Evolutionary conservation across 345 rosid species (phyloP).

Genomic region (Diplotaxis tenuifolia): DNA sequence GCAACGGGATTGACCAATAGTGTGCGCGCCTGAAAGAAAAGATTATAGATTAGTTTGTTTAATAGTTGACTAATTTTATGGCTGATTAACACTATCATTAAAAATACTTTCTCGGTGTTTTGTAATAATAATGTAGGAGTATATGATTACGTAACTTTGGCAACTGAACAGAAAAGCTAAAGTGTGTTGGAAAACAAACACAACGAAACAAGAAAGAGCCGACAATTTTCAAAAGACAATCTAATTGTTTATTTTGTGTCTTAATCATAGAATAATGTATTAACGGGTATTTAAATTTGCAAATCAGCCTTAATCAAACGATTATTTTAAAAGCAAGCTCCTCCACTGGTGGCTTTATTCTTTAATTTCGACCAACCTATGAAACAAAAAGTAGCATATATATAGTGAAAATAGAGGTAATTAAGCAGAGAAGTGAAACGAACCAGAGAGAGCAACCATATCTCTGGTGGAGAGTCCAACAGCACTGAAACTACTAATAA

Average conservation of each 20-base stretch:
- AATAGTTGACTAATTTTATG: neutral
- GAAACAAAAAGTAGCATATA: neutral
- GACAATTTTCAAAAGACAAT: conserved; percentile 15
- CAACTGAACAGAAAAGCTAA: neutral
- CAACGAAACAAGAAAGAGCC: neutral
- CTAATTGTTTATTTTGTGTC: conserved; percentile 12
- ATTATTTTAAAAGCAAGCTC: neutral
- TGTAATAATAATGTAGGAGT: neutral
- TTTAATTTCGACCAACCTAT: neutral
- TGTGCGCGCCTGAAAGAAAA: conserved; percentile 57
- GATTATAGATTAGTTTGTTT: neutral
- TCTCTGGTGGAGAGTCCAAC: conserved; percentile 75
- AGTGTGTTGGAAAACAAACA: conserved; percentile 17
- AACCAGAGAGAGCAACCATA: conserved; percentile 81
- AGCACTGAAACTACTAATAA: conserved; percentile 51
- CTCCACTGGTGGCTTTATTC: neutral
- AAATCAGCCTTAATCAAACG: neutral
- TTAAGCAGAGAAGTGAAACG: conserved; percentile 14
- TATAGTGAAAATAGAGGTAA: neutral
- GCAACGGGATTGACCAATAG: conserved; percentile 81
- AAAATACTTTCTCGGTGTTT: conserved; percentile 4
- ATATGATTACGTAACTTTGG: conserved; percentile 9
- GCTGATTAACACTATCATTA: neutral
- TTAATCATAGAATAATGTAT: neutral
- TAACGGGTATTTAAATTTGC: neutral